These are phyloP conservation scores for Barnettozyma vustinii DNA, from an alignment of 805 yeast species.

Conservation along the genomic window DNA sequence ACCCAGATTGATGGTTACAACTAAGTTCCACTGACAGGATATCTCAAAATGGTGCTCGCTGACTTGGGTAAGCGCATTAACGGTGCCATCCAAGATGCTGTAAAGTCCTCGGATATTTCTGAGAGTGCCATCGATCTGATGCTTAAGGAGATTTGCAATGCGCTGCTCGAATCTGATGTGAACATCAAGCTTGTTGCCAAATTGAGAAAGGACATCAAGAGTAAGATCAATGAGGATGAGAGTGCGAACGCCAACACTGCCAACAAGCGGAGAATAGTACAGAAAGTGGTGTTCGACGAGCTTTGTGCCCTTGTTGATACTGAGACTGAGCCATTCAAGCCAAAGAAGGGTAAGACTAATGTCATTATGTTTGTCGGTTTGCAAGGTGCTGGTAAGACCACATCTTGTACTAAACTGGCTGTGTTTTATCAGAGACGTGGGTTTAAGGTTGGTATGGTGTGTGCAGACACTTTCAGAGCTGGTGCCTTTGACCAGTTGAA, in stretches of 20 bases:
- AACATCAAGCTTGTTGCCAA: conserved; percentile 78
- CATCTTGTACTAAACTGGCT: conserved; percentile 94
- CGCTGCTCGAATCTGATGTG: conserved; percentile 90
- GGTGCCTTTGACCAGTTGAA: conserved; percentile 99
- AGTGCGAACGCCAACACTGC: conserved; percentile 35
- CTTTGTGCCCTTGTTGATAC: conserved; percentile 81
- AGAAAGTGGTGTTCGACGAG: conserved; percentile 93
- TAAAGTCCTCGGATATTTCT: conserved; percentile 49
- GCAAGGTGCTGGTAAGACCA: conserved; percentile 98
- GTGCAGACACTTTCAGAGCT: conserved; percentile 99
- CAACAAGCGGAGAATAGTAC: conserved; percentile 75
- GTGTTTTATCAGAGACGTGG: conserved; percentile 92
- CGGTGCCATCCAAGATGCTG: conserved; percentile 61
- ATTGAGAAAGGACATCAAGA: conserved; percentile 65
- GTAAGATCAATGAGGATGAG: conserved; percentile 48
- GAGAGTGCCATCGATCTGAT: conserved; percentile 61
- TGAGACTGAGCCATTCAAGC: conserved; percentile 58
- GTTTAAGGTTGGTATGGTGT: conserved; percentile 90
- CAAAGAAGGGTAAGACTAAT: conserved; percentile 73
- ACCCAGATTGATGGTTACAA: no score
- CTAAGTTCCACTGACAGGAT: background rate
- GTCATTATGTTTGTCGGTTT: conserved; percentile 97
- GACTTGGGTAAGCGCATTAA: conserved; percentile 76
- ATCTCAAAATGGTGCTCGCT: conserved; percentile 59
- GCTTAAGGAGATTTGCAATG: conserved; percentile 86